phyloP scores from a whole-genome alignment of 495 filamentous ascomycete species.

The Jackrogersella minutella region DNA sequence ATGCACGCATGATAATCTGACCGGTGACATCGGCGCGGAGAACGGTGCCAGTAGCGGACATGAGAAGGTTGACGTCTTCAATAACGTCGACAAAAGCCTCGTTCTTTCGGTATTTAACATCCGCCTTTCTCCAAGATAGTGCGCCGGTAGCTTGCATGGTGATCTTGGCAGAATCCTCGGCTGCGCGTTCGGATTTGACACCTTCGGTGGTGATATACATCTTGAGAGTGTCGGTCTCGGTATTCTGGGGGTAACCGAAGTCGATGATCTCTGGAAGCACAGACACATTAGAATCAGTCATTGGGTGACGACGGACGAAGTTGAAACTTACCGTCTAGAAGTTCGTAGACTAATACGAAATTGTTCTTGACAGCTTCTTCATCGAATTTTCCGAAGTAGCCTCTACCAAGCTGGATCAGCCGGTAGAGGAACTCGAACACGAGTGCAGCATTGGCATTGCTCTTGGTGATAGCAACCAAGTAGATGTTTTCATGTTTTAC shows the following conservation, averaged over 20 bases:
- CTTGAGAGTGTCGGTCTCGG: constrained; percentile 97
- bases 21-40: constrained; percentile 97
- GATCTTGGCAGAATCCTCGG: constrained; percentile 94
- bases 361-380: constrained; percentile 99
- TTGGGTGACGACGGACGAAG: background rate
- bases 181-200: constrained; percentile 91
- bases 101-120: constrained; percentile 99
- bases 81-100: constrained; percentile 99
- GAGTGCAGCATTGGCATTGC: constrained; percentile 98
- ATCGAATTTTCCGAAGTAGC: constrained; percentile 99
- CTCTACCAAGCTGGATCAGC: constrained; percentile 85
- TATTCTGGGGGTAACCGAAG: constrained; percentile 99
- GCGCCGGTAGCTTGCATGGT: constrained; percentile 99
- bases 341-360: constrained; percentile 98
- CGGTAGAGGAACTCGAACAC: constrained; percentile 99
- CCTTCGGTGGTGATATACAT: constrained; percentile 99
- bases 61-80: constrained; percentile 98
- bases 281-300: constrained; percentile 1
- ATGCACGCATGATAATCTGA: constrained; percentile 98
- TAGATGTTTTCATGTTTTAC: constrained; percentile 99
- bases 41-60: constrained; percentile 95
- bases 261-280: constrained; percentile 84
- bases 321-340: constrained; percentile 81
- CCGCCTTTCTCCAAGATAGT: constrained; percentile 93
- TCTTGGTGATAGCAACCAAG: constrained; percentile 96